phyloP scores from a whole-genome alignment of 2,329 filamentous ascomycete genomes.

The Aspergillus latus region DNA sequence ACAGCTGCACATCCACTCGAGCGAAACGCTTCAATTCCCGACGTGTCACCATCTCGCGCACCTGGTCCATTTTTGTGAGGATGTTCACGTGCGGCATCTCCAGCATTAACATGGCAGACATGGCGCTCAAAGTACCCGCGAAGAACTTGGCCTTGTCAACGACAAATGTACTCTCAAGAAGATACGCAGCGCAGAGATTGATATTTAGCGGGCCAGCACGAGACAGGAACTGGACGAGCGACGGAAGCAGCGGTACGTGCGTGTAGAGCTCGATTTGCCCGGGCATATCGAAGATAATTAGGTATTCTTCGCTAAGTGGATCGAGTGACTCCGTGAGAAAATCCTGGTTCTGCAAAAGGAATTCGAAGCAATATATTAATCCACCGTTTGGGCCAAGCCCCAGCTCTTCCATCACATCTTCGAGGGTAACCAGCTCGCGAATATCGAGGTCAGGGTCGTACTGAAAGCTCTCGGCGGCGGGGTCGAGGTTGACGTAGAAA shows the following conservation, averaged over 20 bases:
- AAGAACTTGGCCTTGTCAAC: slow-evolving; percentile 97
- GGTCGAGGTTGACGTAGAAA: slow-evolving; percentile 98
- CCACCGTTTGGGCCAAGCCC: slow-evolving; percentile 87
- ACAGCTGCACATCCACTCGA: slow-evolving; percentile 76
- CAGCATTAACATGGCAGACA: slow-evolving; percentile 99
- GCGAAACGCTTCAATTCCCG: slow-evolving; percentile 87
- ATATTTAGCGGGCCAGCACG: slow-evolving; percentile 80
- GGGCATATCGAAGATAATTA: slow-evolving; percentile 98
- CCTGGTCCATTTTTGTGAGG: slow-evolving; percentile 94
- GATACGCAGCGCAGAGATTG: slow-evolving; percentile 87
- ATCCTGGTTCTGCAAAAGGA: slow-evolving; percentile 89
- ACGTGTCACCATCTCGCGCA: slow-evolving; percentile 84
- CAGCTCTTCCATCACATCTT: slow-evolving; percentile 96
- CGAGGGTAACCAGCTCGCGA: slow-evolving; percentile 87
- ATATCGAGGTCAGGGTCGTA: slow-evolving; percentile 94
- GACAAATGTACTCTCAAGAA: slow-evolving; percentile 93
- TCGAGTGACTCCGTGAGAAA: slow-evolving; percentile 85
- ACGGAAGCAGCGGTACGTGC: slow-evolving; percentile 87
- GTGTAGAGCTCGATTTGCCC: slow-evolving; percentile 99
- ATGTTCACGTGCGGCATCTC: slow-evolving; percentile 97
- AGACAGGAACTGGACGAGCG: slow-evolving; percentile 77
- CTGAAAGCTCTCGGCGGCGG: slow-evolving; percentile 87
- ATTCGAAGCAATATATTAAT: slow-evolving; percentile 95
- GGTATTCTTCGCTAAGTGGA: slow-evolving; percentile 84
- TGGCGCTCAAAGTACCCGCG: slow-evolving; percentile 88